phyloP scores from a whole-genome alignment of 2,329 filamentous ascomycete genomes.

The Diaporthe destruens region DNA sequence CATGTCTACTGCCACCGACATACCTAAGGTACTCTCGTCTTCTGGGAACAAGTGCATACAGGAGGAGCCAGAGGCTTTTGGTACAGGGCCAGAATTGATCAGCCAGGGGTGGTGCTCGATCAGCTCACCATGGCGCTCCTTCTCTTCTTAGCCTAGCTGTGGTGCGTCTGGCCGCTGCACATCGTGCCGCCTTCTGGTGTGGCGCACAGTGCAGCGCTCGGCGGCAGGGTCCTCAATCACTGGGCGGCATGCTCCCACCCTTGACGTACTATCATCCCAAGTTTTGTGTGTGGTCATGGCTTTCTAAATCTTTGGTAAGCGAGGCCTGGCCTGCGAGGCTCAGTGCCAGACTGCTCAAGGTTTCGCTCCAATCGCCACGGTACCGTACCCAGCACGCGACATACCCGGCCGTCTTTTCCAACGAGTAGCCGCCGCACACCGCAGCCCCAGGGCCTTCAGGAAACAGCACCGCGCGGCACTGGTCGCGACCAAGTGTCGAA shows the following conservation, averaged over 20 bases:
- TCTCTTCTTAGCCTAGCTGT: slow-evolving; percentile 37
- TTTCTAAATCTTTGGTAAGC: slow-evolving; percentile 35
- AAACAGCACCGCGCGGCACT: slow-evolving; percentile 23
- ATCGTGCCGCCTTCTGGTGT: slow-evolving; percentile 15
- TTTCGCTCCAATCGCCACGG: not conserved
- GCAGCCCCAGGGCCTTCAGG: not conserved
- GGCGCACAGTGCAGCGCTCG: slow-evolving; percentile 39
- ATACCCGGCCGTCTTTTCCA: not conserved
- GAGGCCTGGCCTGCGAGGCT: slow-evolving; percentile 19
- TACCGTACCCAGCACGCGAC: not conserved
- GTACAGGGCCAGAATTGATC: slow-evolving; percentile 25
- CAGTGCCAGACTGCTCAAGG: not conserved
- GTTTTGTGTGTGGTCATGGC: slow-evolving; percentile 15
- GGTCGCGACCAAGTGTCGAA: not conserved
- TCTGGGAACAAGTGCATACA: slow-evolving; percentile 22
- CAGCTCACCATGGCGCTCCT: slow-evolving; percentile 34
- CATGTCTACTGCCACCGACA: not conserved
- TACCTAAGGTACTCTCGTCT: not conserved
- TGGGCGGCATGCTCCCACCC: slow-evolving; percentile 20
- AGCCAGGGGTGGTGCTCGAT: slow-evolving; percentile 31
- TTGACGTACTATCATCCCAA: slow-evolving; percentile 22
- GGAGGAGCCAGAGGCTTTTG: slow-evolving; percentile 29
- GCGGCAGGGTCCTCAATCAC: slow-evolving; percentile 13
- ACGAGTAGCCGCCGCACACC: not conserved
- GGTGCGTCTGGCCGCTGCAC: slow-evolving; percentile 36